Evolutionary conservation across 106 monocot species (phyloP).

Genomic region (Platanthera zijinensis): DNA sequence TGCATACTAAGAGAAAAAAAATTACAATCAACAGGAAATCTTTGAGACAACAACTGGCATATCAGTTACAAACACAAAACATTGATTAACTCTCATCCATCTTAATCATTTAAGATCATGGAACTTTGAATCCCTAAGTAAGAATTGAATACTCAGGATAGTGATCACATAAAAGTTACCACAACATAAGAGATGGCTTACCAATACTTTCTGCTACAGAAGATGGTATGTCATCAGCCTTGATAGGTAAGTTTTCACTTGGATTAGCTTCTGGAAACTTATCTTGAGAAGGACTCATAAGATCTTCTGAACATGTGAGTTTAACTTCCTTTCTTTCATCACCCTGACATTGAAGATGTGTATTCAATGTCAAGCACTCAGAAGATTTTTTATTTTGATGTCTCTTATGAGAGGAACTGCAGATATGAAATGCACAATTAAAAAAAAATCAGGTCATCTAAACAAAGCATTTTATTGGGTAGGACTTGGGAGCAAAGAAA

Average conservation of each 20-base stretch:
- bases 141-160: background rate
- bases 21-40: background rate
- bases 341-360: slow-evolving; percentile 11
- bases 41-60: background rate
- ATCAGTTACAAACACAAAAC: background rate
- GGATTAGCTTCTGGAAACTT: slow-evolving; percentile 12
- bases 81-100: background rate
- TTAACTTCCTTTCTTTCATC: slow-evolving; percentile 25
- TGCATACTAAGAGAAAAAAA: background rate
- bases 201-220: slow-evolving; percentile 17
- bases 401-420: slow-evolving; percentile 40
- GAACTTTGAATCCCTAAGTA: background rate
- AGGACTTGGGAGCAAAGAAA: background rate
- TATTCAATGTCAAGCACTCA: slow-evolving; percentile 17
- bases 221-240: slow-evolving; percentile 14
- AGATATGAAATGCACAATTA: background rate
- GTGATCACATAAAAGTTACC: background rate
- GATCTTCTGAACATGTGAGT: slow-evolving; percentile 11
- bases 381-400: slow-evolving; percentile 31
- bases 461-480: background rate
- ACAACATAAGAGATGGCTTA: slow-evolving; percentile 13
- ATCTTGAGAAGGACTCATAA: slow-evolving; percentile 7
- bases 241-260: slow-evolving; percentile 5
- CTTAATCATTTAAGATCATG: background rate
- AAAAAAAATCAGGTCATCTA: background rate